These are phyloP conservation scores for Emiliania huxleyi DNA, from an alignment of 78 protist species.

Conservation along the genomic window DNA sequence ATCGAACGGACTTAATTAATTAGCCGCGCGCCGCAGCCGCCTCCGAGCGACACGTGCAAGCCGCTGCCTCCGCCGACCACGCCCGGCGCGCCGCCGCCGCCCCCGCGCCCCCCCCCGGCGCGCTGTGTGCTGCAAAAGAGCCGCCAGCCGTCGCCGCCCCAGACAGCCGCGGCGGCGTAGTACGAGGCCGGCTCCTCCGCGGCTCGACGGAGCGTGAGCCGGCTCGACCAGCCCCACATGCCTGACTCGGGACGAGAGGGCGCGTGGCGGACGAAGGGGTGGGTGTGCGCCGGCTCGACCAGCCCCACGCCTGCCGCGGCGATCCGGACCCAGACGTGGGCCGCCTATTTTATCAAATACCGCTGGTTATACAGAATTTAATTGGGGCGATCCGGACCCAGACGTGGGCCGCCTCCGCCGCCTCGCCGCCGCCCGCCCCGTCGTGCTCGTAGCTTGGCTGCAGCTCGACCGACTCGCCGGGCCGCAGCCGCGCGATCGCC, in stretches of 20 bases:
- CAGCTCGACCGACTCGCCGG: not conserved
- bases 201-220: not conserved
- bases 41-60: too few relatives aligned
- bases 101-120: too few relatives aligned
- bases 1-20: too few relatives aligned
- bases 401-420: not conserved
- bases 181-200: not conserved
- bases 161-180: not conserved
- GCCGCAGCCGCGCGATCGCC: not conserved
- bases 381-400: not conserved
- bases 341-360: not conserved
- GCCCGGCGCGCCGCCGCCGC: too few relatives aligned
- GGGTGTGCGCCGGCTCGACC: not conserved
- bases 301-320: not conserved
- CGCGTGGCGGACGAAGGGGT: too few relatives aligned
- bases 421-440: too few relatives aligned
- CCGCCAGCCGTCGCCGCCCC: not conserved
- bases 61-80: too few relatives aligned
- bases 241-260: too few relatives aligned
- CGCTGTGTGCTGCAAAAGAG: not conserved
- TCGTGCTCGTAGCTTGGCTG: not conserved
- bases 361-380: too few relatives aligned
- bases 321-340: not conserved
- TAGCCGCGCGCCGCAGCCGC: too few relatives aligned
- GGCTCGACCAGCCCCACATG: not conserved